Base-by-base conservation (phyloP, 805 yeast genomes). In the Zygosaccharomyces gambellarensis region DNA sequence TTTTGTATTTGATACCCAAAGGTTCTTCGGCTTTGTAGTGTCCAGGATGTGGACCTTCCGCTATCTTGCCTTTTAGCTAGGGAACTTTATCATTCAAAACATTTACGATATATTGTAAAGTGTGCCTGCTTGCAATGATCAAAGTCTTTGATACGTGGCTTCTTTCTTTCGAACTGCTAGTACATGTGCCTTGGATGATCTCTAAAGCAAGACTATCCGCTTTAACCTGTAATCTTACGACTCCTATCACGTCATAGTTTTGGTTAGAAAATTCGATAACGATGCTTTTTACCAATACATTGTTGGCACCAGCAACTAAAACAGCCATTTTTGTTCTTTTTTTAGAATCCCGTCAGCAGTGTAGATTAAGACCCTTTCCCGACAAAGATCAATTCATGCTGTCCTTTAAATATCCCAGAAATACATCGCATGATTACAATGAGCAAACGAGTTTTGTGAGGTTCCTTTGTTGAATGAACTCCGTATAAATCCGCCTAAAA, bases 251-350 rank as follows among this genome's bases (percentile, higher is more conserved):
- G 9, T 62, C 58, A 55, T 77, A 77, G 14, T 52, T 45, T 31
- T 53, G 47, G 8, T 63, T 58, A 21, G 79, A 53, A 45, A 79
- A 69, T 25, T 59, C 59, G 45, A 70, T 66, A 41, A 78, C 67
- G 14, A 77, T 64, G 54, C 77, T 79, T 57, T 70, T 73, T 30
- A 82, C 82, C 50, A 79, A 71, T 56, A 69, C 79, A 6, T 82
- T 83, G 2, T 76, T 66, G 7, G 80, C 80, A 27, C 83, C 82
- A 2, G 82, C 68, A 30, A 79, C 73, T 45, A 77, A 71, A 36
- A 75, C 77, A 31, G 59, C 45, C 60, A 58, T n/a, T n/a, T n/a
- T n/a, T n/a, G n/a, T n/a, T n/a, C n/a, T n/a, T n/a, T n/a, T n/a
- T n/a, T n/a, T n/a, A n/a, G n/a, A n/a, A n/a, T n/a, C n/a, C n/a